phyloP scores from a whole-genome alignment of 768 basidiomycete species.

The Plicaturopsis crispa region DNA sequence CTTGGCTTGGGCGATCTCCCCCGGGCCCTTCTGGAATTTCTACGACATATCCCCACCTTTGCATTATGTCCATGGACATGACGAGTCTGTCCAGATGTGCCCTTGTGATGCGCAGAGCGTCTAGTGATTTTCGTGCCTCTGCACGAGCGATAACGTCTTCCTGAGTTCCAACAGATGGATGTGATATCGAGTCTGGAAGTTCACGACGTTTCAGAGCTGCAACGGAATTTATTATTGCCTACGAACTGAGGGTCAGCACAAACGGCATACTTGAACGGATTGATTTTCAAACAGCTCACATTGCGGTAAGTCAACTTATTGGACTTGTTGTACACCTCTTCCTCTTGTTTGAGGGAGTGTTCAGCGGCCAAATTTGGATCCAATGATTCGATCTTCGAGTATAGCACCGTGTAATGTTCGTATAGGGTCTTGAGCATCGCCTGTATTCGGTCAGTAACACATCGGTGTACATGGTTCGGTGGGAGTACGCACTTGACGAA shows the following conservation, averaged over 20 bases:
- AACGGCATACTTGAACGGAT: too few relatives aligned
- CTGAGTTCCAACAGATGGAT: conserved; percentile 76
- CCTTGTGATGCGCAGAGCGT: conserved; percentile 45
- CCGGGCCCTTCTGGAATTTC: conserved; percentile 63
- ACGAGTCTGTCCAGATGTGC: conserved; percentile 49
- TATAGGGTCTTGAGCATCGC: conserved; percentile 70
- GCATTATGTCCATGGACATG: conserved; percentile 49
- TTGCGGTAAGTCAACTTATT: conserved; percentile 80
- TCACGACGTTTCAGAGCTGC: conserved; percentile 45
- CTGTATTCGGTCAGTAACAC: conserved; percentile 22
- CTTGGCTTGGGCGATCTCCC: conserved; percentile 51
- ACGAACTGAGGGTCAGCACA: too few relatives aligned
- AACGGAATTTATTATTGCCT: conserved; percentile 48
- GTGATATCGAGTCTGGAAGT: conserved; percentile 46
- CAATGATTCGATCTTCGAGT: conserved; percentile 42
- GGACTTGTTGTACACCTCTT: conserved; percentile 67
- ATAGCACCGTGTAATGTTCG: conserved; percentile 65
- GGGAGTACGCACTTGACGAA: conserved; percentile 52
- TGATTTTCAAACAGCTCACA: conserved; percentile 45
- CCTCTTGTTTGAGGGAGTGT: conserved; percentile 78
- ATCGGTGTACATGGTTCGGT: background rate
- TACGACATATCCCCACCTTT: conserved; percentile 63
- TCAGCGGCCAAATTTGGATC: conserved; percentile 63
- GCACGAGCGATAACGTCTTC: conserved; percentile 48
- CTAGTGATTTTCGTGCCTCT: conserved; percentile 45